phyloP scores from a whole-genome alignment of 192 early-diverging fungal species.

The Haplosporangium gracile region DNA sequence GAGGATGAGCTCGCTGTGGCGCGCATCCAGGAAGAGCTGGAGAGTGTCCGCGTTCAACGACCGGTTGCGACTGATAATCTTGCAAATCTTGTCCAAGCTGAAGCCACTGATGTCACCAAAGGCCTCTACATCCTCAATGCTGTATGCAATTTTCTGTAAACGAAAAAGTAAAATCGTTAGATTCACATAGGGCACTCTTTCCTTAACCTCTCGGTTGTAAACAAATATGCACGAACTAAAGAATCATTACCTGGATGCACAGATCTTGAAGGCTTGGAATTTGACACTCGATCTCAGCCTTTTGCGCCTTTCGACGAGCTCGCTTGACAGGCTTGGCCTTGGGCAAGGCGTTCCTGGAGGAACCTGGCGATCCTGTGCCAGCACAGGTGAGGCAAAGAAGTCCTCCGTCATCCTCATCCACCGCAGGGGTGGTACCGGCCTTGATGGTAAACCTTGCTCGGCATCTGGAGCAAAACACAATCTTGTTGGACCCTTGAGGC shows the following conservation, averaged over 20 bases:
- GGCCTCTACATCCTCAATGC: conserved; percentile 85
- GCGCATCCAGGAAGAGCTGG: conserved; percentile 77
- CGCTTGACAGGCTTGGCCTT: conserved; percentile 12
- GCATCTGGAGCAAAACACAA: conserved; percentile 63
- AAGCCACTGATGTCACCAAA: conserved; percentile 84
- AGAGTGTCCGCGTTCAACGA: conserved; percentile 73
- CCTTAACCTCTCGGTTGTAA: not conserved
- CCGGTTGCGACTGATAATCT: conserved; percentile 84
- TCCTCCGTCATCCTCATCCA: conserved; percentile 40
- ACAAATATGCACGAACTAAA: not conserved
- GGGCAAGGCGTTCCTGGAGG: not conserved
- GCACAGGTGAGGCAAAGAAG: conserved; percentile 49
- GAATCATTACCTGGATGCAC: conserved; percentile 65
- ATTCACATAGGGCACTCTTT: not conserved
- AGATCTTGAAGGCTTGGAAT: conserved; percentile 73
- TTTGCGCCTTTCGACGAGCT: conserved; percentile 37
- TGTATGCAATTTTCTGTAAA: conserved; percentile 71
- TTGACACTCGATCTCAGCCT: conserved; percentile 65
- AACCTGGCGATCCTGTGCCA: conserved; percentile 3
- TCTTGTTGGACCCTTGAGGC: conserved; percentile 36
- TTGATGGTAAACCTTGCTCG: conserved; percentile 58
- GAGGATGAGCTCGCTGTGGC: conserved; percentile 68
- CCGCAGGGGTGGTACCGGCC: conserved; percentile 24
- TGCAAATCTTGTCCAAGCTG: conserved; percentile 79
- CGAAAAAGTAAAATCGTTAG: not conserved